A percentile compares a stretch with the other conserved stretches of the same genome.
These are phyloP conservation scores for Madurella fahalii DNA, from an alignment of 2,329 filamentous ascomycete genomes.

Conservation along the genomic window DNA sequence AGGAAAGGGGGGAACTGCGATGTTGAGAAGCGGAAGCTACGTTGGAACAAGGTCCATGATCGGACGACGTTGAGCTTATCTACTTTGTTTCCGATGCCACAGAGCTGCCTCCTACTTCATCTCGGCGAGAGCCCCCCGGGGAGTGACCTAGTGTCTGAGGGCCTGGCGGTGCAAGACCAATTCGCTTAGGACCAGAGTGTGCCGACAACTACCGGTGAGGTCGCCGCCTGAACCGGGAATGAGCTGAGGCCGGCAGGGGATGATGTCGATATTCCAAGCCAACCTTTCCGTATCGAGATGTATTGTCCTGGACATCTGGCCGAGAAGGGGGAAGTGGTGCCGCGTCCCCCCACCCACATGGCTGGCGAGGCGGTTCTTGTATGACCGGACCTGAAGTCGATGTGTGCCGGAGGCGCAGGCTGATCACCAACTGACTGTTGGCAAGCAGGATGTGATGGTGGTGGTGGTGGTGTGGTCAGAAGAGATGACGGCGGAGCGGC, in stretches of 20 bases:
- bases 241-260: slow-evolving; percentile 6
- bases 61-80: slow-evolving; percentile 11
- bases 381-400: slow-evolving; percentile 1
- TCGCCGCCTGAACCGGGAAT: neutral
- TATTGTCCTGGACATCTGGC: slow-evolving; percentile 4
- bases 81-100: neutral
- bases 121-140: neutral
- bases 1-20: neutral
- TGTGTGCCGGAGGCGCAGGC: slow-evolving; percentile 9
- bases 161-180: slow-evolving; percentile 5
- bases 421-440: slow-evolving; percentile 3
- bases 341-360: slow-evolving; percentile 12
- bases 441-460: neutral
- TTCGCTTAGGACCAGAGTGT: slow-evolving; percentile 4
- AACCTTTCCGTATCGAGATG: slow-evolving; percentile 15
- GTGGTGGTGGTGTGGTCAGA: neutral
- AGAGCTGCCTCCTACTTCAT: neutral
- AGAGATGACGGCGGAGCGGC: neutral
- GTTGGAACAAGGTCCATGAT: neutral
- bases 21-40: neutral
- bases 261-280: slow-evolving; percentile 6
- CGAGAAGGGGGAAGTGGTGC: slow-evolving; percentile 6
- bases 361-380: neutral
- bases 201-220: slow-evolving; percentile 3
- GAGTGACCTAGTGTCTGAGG: slow-evolving; percentile 8